Evolutionary conservation across 768 basidiomycete species (phyloP), one percentile per base, ranked within the genome.

Genomic region (Melanogaster broomeanus): DNA sequence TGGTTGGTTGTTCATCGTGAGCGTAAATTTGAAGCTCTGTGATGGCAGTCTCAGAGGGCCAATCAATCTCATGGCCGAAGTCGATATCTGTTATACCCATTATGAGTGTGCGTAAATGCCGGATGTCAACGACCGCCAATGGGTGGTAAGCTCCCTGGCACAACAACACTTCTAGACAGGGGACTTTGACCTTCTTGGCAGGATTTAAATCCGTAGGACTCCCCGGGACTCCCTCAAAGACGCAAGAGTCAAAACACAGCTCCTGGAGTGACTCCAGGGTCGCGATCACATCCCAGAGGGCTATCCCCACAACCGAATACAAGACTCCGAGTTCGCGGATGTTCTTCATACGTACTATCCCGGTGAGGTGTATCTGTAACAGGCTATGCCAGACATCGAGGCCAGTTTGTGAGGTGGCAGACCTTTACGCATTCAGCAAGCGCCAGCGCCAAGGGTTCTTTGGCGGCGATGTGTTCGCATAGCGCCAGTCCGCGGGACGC

Each of bases 381-480:
- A n/a, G n/a, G n/a, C n/a, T n/a, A n/a, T n/a, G n/a, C n/a, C n/a
- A n/a, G n/a, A n/a, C n/a, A n/a, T n/a, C n/a, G n/a, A n/a, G n/a
- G 0, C 61, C 55, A 59, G 33, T 37, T 0, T 2, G 2, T 31
- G 39, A 67, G 58, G 30, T 21, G 21, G 21, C 66, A 65, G 0
- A 49, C 50, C 45, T 61, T 68, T 40, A 76, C 71, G 22, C 63
- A 54, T 35, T 54, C 49, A 4, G 71, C 66, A 10, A 76, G 49
- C 2, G 66, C 59, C 18, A 55, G 56, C 2, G 71, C 69, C 7
- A 65, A 61, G 30, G 67, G 61, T 22, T 64, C 44, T 25, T 59
- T 54, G 18, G 51, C 65, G 4, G 59, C 49, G 8, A 74, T 49
- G 4, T 58, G 65, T 24, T 64, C 46, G 45, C 67, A 75, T 44